Percentiles rank a stretch among this genome's conserved stretches.
phyloP scores from a whole-genome alignment of 2,329 filamentous ascomycete genomes.

The Ophiostoma himal-ulmi region DNA sequence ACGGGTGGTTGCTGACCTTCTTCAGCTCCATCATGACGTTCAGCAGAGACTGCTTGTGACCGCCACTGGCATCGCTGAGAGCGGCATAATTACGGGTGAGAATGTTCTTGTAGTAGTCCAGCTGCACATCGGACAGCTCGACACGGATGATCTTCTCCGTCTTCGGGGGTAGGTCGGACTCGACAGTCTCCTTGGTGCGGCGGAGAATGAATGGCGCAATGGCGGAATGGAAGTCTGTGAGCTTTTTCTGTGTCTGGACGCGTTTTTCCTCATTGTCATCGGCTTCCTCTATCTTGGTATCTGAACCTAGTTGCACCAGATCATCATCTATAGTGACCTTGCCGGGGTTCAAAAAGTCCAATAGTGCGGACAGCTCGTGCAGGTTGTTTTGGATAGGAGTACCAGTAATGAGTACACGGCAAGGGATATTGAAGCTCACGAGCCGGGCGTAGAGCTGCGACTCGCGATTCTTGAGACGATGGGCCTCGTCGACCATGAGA shows the following conservation, averaged over 20 bases:
- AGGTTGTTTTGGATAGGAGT: slow-evolving; percentile 97
- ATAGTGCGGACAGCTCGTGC: slow-evolving; percentile 81
- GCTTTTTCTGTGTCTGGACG: slow-evolving; percentile 76
- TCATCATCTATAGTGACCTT: slow-evolving; percentile 87
- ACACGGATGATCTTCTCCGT: slow-evolving; percentile 99
- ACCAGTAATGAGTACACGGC: slow-evolving; percentile 88
- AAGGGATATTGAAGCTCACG: slow-evolving; percentile 78
- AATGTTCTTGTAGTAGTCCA: slow-evolving; percentile 99
- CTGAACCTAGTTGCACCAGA: slow-evolving; percentile 63
- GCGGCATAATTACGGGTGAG: slow-evolving; percentile 93
- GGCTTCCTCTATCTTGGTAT: slow-evolving; percentile 31
- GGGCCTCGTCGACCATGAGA: slow-evolving; percentile 91
- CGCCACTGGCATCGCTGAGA: slow-evolving; percentile 80
- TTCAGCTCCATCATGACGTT: slow-evolving; percentile 99
- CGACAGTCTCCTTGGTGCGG: slow-evolving; percentile 93
- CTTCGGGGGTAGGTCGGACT: slow-evolving; percentile 92
- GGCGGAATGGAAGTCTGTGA: slow-evolving; percentile 74
- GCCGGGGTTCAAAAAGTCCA: slow-evolving; percentile 97
- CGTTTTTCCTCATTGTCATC: slow-evolving; percentile 42
- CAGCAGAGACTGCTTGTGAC: slow-evolving; percentile 87
- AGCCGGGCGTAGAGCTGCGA: slow-evolving; percentile 87
- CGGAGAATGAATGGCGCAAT: slow-evolving; percentile 94
- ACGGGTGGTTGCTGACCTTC: slow-evolving; percentile 97
- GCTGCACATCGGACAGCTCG: slow-evolving; percentile 88
- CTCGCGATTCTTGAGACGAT: slow-evolving; percentile 92